Evolutionary conservation across 176 grass and related monocot genomes (phyloP), one percentile per base, ranked within the genome.

Genomic region (Carex kokanica): DNA sequence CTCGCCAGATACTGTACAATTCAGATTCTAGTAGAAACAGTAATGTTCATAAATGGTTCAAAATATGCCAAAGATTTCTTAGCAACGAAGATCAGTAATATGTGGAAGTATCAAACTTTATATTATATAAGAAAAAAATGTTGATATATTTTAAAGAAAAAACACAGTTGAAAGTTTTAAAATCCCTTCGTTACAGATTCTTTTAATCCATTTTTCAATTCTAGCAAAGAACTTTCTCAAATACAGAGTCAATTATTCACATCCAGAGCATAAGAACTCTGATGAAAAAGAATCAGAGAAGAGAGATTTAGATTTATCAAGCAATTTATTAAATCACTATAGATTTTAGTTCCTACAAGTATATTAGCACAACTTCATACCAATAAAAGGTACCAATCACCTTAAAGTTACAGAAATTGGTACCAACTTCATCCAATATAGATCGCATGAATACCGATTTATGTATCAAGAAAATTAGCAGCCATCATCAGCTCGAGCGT

Each of bases 401-500:
- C n/a, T 64, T 5, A 62, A 81, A 81, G 13, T 49, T 29, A 81
- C 2, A 40, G 59, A 81, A 47, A 81, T 45, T 27, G 58, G 60
- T 81, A 81, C 59, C 59, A 65, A 64, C 8, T 60, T 20, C 13
- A 53, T 14, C 16, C 13, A 15, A 15, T 52, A 0, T 52, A 0
- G 21, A 74, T 51, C 9, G 25, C 36, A 81, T 24, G 9, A 79
- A 25, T 17, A 66, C 5, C 0, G n/a, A 79, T 29, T 91, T 45
- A 93, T 14, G 91, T 90, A 85, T 98, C 92, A 11, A 98, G 88
- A 86, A 93, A 98, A 81, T 98, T 95, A 36, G 96, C 96, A 0
- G 96, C 93, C 96, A 98, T 98, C 93, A 95, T 98, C 79, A 98
- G 83, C 64, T 98, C 92, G 81, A 98, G 84, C 16, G 95, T 93